Evolutionary conservation across 352 stramenopile species (phyloP).

Genomic region (Phytophthora pisi): DNA sequence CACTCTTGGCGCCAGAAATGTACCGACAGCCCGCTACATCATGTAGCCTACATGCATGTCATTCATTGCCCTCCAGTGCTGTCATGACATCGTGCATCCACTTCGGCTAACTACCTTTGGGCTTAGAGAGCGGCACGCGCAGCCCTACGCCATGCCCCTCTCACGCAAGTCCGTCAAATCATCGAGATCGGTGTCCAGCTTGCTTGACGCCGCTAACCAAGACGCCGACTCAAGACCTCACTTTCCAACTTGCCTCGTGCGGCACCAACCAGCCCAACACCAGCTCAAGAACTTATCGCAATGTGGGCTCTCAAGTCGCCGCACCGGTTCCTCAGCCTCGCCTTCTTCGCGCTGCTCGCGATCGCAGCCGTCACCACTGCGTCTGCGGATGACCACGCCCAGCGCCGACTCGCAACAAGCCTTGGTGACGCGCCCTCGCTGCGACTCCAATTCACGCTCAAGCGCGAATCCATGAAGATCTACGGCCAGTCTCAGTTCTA

Average conservation of each 20-base stretch:
- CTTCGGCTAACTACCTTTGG: background rate
- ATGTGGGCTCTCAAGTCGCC: slow-evolving; percentile 1
- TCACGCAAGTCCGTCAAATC: slow-evolving; percentile 7
- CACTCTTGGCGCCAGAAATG: background rate
- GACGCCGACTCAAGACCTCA: slow-evolving; percentile 2
- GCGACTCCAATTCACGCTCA: slow-evolving; percentile 30
- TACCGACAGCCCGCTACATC: background rate
- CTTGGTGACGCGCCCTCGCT: slow-evolving; percentile 27
- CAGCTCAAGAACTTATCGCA: background rate
- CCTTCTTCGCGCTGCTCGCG: slow-evolving; percentile 1
- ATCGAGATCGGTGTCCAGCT: background rate
- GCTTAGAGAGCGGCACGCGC: background rate
- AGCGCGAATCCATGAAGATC: slow-evolving; percentile 35
- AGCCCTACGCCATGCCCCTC: background rate
- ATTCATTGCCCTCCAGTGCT: background rate
- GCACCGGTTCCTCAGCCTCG: background rate
- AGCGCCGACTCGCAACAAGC: slow-evolving; percentile 9
- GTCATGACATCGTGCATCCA: slow-evolving; percentile 3
- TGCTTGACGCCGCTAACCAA: background rate
- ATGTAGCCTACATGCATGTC: background rate
- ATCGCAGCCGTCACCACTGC: background rate
- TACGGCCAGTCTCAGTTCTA: slow-evolving; percentile 33
- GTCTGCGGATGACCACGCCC: background rate
- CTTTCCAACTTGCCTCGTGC: slow-evolving; percentile 5
- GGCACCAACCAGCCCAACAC: background rate